A percentile compares a stretch with the other conserved stretches of the same genome.
Conservation (phyloP, 148 eudicot species). For the Heliamphora exappendiculata region DNA sequence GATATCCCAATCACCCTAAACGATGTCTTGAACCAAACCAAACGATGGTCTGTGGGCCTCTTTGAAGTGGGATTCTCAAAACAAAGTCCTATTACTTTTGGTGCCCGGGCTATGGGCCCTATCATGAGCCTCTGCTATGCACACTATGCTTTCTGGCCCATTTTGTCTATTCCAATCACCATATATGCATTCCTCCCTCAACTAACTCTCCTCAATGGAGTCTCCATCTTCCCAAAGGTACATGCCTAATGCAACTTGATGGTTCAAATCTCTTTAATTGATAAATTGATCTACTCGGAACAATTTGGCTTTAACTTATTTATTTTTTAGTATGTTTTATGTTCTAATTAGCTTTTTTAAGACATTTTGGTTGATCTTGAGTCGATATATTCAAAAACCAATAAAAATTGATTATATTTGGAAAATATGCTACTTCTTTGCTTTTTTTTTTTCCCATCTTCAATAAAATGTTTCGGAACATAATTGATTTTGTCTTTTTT, state of each 20-base stretch:
- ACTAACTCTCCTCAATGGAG: slow-evolving; percentile 46
- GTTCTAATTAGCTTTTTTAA: too few relatives aligned
- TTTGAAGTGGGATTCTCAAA: slow-evolving; percentile 36
- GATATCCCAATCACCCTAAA: slow-evolving; percentile 37
- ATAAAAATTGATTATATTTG: too few relatives aligned
- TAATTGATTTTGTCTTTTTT: too few relatives aligned
- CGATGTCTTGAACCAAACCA: slow-evolving; percentile 39
- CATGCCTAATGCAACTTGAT: neutral
- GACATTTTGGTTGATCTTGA: too few relatives aligned
- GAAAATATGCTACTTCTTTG: too few relatives aligned
- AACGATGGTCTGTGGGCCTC: slow-evolving; percentile 55
- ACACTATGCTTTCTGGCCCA: slow-evolving; percentile 34
- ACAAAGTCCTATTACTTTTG: slow-evolving; percentile 35
- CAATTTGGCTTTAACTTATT: too few relatives aligned
- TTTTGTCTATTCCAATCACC: slow-evolving; percentile 34
- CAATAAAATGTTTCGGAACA: too few relatives aligned
- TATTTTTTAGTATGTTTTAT: too few relatives aligned
- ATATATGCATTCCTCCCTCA: slow-evolving; percentile 58
- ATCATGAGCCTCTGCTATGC: slow-evolving; percentile 35
- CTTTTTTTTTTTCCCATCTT: too few relatives aligned
- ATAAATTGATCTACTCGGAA: too few relatives aligned
- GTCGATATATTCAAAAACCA: too few relatives aligned
- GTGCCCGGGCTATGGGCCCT: slow-evolving; percentile 30
- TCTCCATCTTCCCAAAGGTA: slow-evolving; percentile 55
- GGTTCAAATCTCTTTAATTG: neutral